Base-by-base conservation (phyloP, 164 flowering plant species). In the Cinnamomum chago region DNA sequence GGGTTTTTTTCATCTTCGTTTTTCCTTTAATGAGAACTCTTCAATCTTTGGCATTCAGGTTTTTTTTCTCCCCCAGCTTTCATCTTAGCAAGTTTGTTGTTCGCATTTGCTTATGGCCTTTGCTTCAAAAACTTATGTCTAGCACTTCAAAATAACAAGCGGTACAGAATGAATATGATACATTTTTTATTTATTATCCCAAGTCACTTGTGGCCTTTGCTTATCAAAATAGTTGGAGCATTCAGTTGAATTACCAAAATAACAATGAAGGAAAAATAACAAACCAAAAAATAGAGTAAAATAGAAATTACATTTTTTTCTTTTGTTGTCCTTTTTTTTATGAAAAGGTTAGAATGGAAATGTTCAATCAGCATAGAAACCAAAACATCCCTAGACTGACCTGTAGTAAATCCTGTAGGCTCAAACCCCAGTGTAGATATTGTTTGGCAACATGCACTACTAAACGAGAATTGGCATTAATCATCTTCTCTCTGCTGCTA, bases 401-500 rank as follows among this genome's bases (percentile, higher is more conserved):
- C 97, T 92, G 99, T 79, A 95, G 67, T 75, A 95, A 83, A 82
- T 92, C 98, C 76, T 86, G 90, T 76, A 95, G 80, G 85, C 79
- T 82, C 58, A 95, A 83, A 73, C 99, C 98, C 75, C 84, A 87
- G 50, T 91, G 89, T 72, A 79, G 89, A 85, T 92, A 93, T 28
- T 84, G 83, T 83, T 92, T 95, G 71, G 98, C 97, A 74, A 95
- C 85, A 75, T 92, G 92, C 75, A 92, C 95, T 70, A 95, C 99
- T 91, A 93, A 70, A 28, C 98, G 90, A 40, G 89, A 83, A 78
- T 93, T 95, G 58, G 96, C 86, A 82, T 76, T 75, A 40, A 92
- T 88, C 84, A 95, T 81, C 84, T 86, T 92, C 52, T 92, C 90
- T 40, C 92, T 82, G 76, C 97, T 87, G 23, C 82, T 87, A 58